Base-by-base conservation (phyloP, 2,329 filamentous ascomycete species). In the Trichothecium sympodiale region DNA sequence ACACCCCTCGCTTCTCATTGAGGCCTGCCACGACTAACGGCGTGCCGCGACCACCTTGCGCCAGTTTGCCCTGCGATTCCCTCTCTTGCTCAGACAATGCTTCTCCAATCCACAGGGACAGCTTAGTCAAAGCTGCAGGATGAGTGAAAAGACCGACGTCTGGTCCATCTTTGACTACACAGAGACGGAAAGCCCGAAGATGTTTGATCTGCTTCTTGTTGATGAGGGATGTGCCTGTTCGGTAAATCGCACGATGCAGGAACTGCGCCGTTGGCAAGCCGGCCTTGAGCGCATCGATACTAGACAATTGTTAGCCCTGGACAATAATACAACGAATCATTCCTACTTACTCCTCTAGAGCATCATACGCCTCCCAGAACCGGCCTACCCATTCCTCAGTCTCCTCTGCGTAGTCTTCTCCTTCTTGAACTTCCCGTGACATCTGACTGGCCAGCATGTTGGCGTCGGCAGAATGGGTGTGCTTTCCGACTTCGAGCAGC, bases 181-280 rank as follows among this genome's bases (percentile, higher is more conserved):
- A 93, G 71, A 98, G 87, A 34, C 91, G 83, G 56, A 96, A 98
- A 1, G 89, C 83, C 33, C 86, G 78, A 13, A 98, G 67, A 55
- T 95, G 87, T 27, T 86, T 83, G 53, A 98, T 94, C 50, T 95
- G 88, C 39, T 83, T 81, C 62, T 98, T 98, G 45, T 86, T 84
- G 40, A 98, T 83, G 18, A 98, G 69, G 0, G 84, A 81, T 1
- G 87, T 94, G 27, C 91, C 91, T 0, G 89, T 94, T 33, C 86
- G 83, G 41, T 95, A 83, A 42, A 98, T 96, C 29, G 91, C 88
- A 26, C 85, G 79, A 56, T 95, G 84, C 2, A 98, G 72, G 49
- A 88, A 81, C 54, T 94, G 87, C 3, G 91, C 91, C 2, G 82
- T 83, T 1, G 83, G 77, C 10, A 98, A 70, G 37, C 83, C 81